Percentiles rank a stretch among this genome's conserved stretches.
phyloP scores from a whole-genome alignment of 352 stramenopile genomes.

The Phytophthora constricta region DNA sequence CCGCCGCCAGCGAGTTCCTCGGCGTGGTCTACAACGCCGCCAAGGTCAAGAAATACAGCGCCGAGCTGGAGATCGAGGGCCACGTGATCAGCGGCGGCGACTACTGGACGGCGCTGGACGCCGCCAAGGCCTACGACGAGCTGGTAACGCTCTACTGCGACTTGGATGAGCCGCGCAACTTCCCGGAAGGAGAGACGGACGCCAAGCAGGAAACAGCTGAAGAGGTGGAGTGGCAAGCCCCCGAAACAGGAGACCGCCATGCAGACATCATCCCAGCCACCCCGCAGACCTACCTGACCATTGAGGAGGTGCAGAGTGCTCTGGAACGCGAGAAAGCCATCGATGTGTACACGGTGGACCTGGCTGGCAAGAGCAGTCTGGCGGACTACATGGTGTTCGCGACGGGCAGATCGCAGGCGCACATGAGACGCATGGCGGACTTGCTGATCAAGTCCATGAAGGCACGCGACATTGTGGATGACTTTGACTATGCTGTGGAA shows the following conservation, averaged over 20 bases:
- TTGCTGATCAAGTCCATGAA: slow-evolving; percentile 90
- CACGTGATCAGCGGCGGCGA: slow-evolving; percentile 79
- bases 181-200: slow-evolving; percentile 37
- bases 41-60: slow-evolving; percentile 89
- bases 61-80: slow-evolving; percentile 71
- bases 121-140: slow-evolving; percentile 84
- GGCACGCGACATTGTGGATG: slow-evolving; percentile 61
- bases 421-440: slow-evolving; percentile 91
- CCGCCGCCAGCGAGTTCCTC: slow-evolving; percentile 55
- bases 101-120: slow-evolving; percentile 84
- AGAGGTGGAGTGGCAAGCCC: slow-evolving; percentile 65
- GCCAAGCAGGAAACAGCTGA: neutral
- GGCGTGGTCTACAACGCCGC: slow-evolving; percentile 69
- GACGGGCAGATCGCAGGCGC: slow-evolving; percentile 78
- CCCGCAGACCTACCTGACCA: slow-evolving; percentile 69
- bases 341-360: slow-evolving; percentile 77
- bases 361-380: slow-evolving; percentile 80
- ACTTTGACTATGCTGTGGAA: slow-evolving; percentile 87
- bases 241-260: slow-evolving; percentile 71
- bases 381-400: slow-evolving; percentile 92
- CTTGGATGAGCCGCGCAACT: slow-evolving; percentile 78
- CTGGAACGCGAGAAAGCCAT: slow-evolving; percentile 81
- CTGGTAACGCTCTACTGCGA: slow-evolving; percentile 84
- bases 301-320: slow-evolving; percentile 71
- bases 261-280: slow-evolving; percentile 79